These are phyloP conservation scores for Daldinia eschscholtzii DNA, from an alignment of 2,329 filamentous ascomycete species.

Conservation along the genomic window DNA sequence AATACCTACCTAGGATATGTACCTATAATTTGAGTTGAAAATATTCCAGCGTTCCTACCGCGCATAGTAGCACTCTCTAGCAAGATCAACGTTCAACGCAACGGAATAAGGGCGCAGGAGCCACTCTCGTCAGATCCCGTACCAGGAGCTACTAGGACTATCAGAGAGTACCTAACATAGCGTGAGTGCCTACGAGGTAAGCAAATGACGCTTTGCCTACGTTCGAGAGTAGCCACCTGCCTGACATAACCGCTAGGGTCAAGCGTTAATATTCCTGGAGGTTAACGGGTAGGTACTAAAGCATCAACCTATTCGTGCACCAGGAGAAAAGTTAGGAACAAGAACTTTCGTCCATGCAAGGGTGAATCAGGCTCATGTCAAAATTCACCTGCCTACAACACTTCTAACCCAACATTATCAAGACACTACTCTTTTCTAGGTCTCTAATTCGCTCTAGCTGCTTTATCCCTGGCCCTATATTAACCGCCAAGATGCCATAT, in stretches of 20 bases:
- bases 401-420: background rate
- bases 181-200: background rate
- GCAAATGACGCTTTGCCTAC: background rate
- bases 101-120: background rate
- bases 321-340: background rate
- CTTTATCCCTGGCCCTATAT: background rate
- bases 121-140: background rate
- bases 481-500: conserved; percentile 38
- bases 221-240: background rate
- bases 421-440: background rate
- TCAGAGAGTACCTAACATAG: background rate
- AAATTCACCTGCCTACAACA: background rate
- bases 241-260: background rate
- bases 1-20: background rate
- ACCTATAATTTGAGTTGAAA: background rate
- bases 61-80: background rate
- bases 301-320: background rate
- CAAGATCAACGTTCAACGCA: background rate
- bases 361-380: background rate
- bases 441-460: too few relatives aligned
- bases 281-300: background rate
- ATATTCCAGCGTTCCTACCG: background rate
- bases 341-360: background rate
- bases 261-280: background rate
- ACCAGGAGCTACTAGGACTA: background rate